Evolutionary conservation across 1,284 basidiomycete species (phyloP).

Genomic region (Pulchroboletus neoregius): DNA sequence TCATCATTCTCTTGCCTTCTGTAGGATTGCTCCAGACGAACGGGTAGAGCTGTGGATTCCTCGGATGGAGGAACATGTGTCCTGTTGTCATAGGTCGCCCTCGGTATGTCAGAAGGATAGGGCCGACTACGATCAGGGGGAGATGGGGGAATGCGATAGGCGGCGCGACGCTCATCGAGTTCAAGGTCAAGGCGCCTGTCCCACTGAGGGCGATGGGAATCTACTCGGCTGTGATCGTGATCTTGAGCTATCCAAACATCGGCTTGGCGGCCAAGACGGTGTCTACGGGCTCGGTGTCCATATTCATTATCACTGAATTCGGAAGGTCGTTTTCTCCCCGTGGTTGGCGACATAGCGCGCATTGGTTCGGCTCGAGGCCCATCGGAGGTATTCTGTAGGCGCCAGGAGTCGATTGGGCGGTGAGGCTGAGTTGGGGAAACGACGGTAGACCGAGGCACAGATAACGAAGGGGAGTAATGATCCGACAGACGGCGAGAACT

Average conservation of each 20-base stretch:
- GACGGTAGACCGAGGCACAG: slow-evolving; percentile 3
- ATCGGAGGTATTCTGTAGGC: slow-evolving; percentile 3
- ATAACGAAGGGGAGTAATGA: slow-evolving; percentile 13
- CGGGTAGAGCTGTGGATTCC: background rate
- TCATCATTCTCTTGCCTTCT: slow-evolving; percentile 16
- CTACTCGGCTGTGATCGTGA: slow-evolving; percentile 12
- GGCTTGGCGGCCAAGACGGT: slow-evolving; percentile 14
- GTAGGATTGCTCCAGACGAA: slow-evolving; percentile 13
- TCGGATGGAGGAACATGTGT: background rate
- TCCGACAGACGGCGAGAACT: slow-evolving; percentile 5
- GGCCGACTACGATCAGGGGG: slow-evolving; percentile 7
- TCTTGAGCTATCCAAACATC: slow-evolving; percentile 22
- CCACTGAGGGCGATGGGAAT: slow-evolving; percentile 7
- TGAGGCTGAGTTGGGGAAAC: slow-evolving; percentile 7
- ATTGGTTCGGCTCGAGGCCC: slow-evolving; percentile 18
- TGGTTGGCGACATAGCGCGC: slow-evolving; percentile 16
- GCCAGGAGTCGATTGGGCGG: slow-evolving; percentile 6
- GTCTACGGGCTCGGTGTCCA: slow-evolving; percentile 23
- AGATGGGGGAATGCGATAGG: slow-evolving; percentile 7
- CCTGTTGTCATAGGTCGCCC: slow-evolving; percentile 12
- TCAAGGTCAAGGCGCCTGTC: slow-evolving; percentile 17
- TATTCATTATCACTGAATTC: slow-evolving; percentile 23
- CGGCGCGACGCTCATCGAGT: slow-evolving; percentile 14
- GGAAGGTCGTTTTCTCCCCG: slow-evolving; percentile 22
- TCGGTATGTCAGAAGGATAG: slow-evolving; percentile 11